Evolutionary conservation across 306 rosid species (phyloP), one percentile per base, ranked within the genome.

Genomic region (Quercus rubra): DNA sequence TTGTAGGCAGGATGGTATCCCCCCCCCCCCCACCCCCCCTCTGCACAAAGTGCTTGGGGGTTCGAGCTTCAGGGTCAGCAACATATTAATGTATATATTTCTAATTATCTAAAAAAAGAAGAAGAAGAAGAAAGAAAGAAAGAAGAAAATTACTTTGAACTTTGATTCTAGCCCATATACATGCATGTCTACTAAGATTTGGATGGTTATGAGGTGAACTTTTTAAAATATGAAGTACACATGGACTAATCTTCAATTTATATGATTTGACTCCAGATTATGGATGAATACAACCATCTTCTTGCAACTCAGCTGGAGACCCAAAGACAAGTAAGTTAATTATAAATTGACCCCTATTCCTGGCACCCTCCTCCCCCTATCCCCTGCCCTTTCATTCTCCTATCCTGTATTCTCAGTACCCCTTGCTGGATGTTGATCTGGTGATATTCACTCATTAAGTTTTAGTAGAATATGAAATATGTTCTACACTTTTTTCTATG

Each of bases 251-350:
- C 74, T 38, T 57, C 57, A 56, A 79, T 58, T 81, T 74, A 74
- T 73, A 73, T 77, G 72, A 83, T 77, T 77, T 79, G 84, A 73
- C 57, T 77, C 82, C 98, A 95, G 98, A 91, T 89, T 88, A 88
- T 87, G 80, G 97, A 93, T 15, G 99, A 93, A 71, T 95, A 95
- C 89, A 95, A 95, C 85, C 87, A 71, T 77, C 98, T 93, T 72
- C 92, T 95, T 81, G 88, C 97, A 58, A 90, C 92, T 77, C 99
- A 93, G 87, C 85, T 93, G 86, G 96, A 95, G 82, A 87, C 84
- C 79, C 97, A 95, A 79, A 93, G 98, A 91, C 98, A 88, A 78
- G 99, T 95, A 84, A 75, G 92, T 74, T 73, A 52, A 63, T 72
- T 15, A 9, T 61, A 35, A 68, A 38, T 68, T 35, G 15, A 68